A percentile compares a stretch with the other conserved stretches of the same genome.
These are phyloP conservation scores for Marasmius fiardii DNA, from an alignment of 1,284 basidiomycete species.

Conservation along the genomic window DNA sequence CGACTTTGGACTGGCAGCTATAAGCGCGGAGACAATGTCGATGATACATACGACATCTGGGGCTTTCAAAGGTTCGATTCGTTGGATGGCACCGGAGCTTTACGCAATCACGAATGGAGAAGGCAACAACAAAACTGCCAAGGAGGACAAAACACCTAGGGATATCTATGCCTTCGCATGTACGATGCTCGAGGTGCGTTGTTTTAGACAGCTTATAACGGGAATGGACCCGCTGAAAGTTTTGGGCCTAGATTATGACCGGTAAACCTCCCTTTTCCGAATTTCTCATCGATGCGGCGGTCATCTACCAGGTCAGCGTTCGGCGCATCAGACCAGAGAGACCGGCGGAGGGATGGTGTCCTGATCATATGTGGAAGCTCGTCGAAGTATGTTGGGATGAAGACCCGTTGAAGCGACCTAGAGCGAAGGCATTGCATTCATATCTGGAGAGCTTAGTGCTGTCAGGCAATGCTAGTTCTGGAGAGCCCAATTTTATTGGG, in stretches of 20 bases:
- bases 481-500: neutral
- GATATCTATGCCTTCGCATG: slow-evolving; percentile 12
- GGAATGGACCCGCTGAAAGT: neutral
- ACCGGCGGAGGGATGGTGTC: neutral
- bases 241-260: neutral
- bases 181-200: slow-evolving; percentile 2
- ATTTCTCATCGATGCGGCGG: neutral
- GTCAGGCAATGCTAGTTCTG: neutral
- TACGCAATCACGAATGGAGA: neutral
- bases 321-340: neutral
- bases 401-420: neutral
- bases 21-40: neutral
- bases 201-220: neutral
- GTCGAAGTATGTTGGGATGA: neutral
- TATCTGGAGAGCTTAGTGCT: neutral
- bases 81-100: slow-evolving; percentile 8
- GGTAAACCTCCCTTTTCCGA: neutral
- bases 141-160: neutral
- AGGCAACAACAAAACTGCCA: neutral
- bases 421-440: neutral
- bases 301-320: neutral
- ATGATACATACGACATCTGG: neutral
- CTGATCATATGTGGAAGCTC: neutral
- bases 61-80: neutral
- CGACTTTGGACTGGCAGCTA: slow-evolving; percentile 1